Base-by-base conservation (phyloP, 2,329 filamentous ascomycete species). In the Lasiodiplodia theobromae region DNA sequence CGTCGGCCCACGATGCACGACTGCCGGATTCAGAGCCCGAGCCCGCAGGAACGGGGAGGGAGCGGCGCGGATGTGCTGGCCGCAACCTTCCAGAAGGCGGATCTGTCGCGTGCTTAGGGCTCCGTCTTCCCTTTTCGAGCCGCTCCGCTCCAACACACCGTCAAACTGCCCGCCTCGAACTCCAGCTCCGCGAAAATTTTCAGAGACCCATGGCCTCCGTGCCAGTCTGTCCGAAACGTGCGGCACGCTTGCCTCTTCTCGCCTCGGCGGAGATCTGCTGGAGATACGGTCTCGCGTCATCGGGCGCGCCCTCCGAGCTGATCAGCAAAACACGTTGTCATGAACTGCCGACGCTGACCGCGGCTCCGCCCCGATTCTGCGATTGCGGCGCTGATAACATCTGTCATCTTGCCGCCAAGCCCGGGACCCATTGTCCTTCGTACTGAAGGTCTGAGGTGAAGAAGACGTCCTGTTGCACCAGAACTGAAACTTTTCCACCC, bases 291-390 rank as follows among this genome's bases (percentile, higher is more conserved):
- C 47, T 52, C 44, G 60, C 60, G 47, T 52, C 44, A 52, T 53
- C 44, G 23, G n/a, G 25, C 16, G 21, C 40, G 14, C 25, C 18
- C 40, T 52, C 60, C 60, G 60, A 53, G 47, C 52, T 31, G 60
- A 64, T 64, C 60, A 53, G 60, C 60, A 64, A 60, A 57, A 64
- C 60, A 64, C 60, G 44, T 34, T 64, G 60, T 64, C 58, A 63
- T 63, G 58, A 11, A n/a, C n/a, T 63, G 18, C n/a, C 28, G 28
- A 21, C 40, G 28, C 34, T 52, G 25, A n/a, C 21, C 14, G n/a
- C n/a, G 60, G 47, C 28, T 52, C 44, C 44, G 47, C 60, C n/a
- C 2, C 10, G 44, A 25, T 38, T 51, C 31, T 52, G 60, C 60
- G 28, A 23, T 38, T 52, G 60, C 60, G 28, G 47, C 31, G 28